These are phyloP conservation scores for Populus ilicifolia DNA, from an alignment of 345 rosid species.

Conservation along the genomic window DNA sequence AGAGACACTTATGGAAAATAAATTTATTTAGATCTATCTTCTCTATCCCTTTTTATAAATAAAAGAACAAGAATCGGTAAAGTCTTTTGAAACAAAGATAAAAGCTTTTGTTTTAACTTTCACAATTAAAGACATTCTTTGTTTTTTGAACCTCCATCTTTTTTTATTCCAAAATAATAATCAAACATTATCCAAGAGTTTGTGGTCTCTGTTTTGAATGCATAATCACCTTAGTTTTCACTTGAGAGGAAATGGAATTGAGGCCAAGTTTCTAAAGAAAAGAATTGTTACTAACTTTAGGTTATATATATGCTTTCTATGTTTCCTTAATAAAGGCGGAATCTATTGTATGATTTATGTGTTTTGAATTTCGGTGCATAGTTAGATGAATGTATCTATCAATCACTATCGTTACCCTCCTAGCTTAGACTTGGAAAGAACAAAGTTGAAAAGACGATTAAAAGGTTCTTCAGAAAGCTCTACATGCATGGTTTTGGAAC, in stretches of 20 bases:
- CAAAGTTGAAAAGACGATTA: too few species aligned
- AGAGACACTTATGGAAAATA: too few species aligned
- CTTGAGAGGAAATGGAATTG: background rate
- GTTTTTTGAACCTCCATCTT: too few species aligned
- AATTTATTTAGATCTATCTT: too few species aligned
- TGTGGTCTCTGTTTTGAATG: background rate
- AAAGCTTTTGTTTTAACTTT: too few species aligned
- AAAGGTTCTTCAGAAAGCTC: too few species aligned
- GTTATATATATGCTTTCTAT: slow-evolving; percentile 6
- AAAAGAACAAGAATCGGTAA: too few species aligned
- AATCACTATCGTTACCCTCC: slow-evolving; percentile 1
- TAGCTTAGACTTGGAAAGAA: background rate
- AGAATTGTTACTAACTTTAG: slow-evolving; percentile 8
- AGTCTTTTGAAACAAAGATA: too few species aligned
- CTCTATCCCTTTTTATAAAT: too few species aligned
- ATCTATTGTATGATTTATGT: background rate
- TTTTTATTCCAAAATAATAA: too few species aligned
- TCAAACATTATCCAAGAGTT: background rate
- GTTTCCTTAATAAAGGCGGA: slow-evolving; percentile 6
- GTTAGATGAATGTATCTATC: slow-evolving; percentile 28
- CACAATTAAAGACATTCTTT: too few species aligned
- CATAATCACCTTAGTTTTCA: slow-evolving; percentile 5
- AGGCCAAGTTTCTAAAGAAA: slow-evolving; percentile 1
- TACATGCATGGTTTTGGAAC: too few species aligned
- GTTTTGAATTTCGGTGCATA: slow-evolving; percentile 1